Evolutionary conservation across 768 basidiomycete species (phyloP), one percentile per base, ranked within the genome.

Genomic region (Collybia mongolica): DNA sequence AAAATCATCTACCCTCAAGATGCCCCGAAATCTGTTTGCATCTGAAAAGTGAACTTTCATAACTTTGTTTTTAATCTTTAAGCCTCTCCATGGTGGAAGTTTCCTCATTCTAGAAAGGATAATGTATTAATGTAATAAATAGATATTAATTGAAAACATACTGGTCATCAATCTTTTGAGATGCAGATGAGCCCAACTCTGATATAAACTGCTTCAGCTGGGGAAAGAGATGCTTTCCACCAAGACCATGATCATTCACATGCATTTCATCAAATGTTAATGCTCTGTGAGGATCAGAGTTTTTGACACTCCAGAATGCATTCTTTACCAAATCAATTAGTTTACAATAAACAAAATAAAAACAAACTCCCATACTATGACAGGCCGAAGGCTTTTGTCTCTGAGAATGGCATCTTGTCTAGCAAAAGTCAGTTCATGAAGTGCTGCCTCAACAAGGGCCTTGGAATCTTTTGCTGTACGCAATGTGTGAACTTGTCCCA

Each of bases 191-290:
- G 5, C 23, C 35, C 7, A 8, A n/a, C 8, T 11, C 11, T 12
- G 5, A 43, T 6, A 11, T 39, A n/a, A 26, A 4, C 17, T 24
- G 39, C 48, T 69, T 60, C 2, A 66, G 1, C 15, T 60, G 45
- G 1, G 7, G 32, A 6, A 59, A 59, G 1, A 70, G 17, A 39
- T 72, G 68, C 12, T 66, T 53, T 0, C 60, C 58, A 42, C 55
- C 57, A 2, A 65, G 14, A 4, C 70, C 70, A 5, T 22, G 23
- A 17, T 56, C 39, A 32, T 64, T 36, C 1, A 39, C 47, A 44
- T 72, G 69, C 1, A 71, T 47, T 0, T 45, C 47, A 44, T 72
- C 65, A 23, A 65, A 70, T 5, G 65, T 64, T 0, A 58, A 22
- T 1, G 66, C 60, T 0, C 18, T 17, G 39, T 68, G 46, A 5